Evolutionary conservation across 495 filamentous ascomycete genomes (phyloP), one percentile per base, ranked within the genome.

Genomic region (Neurospora discreta): DNA sequence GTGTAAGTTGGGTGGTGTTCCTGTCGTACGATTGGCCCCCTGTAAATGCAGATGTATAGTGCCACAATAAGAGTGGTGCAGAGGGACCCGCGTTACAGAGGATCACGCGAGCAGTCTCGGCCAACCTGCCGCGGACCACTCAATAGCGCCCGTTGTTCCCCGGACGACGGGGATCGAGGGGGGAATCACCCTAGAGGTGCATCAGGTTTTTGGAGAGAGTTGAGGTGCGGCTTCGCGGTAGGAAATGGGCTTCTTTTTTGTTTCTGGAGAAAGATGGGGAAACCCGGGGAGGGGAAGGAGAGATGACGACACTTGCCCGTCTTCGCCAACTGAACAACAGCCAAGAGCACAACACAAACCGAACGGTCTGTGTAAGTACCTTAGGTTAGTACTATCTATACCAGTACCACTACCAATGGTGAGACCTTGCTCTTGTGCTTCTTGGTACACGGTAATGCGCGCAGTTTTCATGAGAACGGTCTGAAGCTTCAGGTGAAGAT

Each of bases 191-290:
- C n/a, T n/a, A n/a, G n/a, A n/a, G n/a, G n/a, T n/a, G n/a, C n/a
- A n/a, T n/a, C n/a, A n/a, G n/a, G n/a, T n/a, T n/a, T n/a, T n/a
- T 5, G 33, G 33, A 36, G 33, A 36, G 33, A 36, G 78, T 74
- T 73, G 74, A 69, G 46, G 20, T 58, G 52, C 52, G 26, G 15
- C 52, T 60, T 60, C 23, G 13, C 23, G 16, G 44, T 52, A 30
- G n/a, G n/a, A n/a, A 26, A 26, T 58, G 0, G 26, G 3, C 15
- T 39, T 39, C 26, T 65, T 15, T 33, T 18, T 65, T 65, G n/a
- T n/a, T n/a, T n/a, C n/a, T 65, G 52, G 26, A 65, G 52, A 65
- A 60, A 33, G 52, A 26, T 65, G 52, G 52, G 52, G 52, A 65
- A 60, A 65, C 6, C 52, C 33, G 52, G 52, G 15, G 52, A 65